Evolutionary conservation across 2,329 filamentous ascomycete species (phyloP).

Genomic region (Periconia macrospinosa): DNA sequence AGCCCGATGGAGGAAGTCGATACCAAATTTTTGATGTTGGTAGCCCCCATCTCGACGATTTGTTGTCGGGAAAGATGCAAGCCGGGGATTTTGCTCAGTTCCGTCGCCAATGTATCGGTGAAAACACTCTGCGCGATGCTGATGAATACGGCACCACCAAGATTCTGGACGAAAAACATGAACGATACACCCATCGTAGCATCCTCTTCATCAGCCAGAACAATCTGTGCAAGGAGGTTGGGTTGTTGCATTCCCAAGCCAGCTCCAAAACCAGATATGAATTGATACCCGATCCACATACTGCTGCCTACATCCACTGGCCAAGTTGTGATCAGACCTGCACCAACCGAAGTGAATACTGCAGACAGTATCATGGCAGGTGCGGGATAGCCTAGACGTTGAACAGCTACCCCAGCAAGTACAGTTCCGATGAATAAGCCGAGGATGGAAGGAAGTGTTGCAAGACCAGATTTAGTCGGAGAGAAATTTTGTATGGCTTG

Average conservation of each 20-base stretch:
- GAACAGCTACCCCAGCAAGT: slow-evolving; percentile 36
- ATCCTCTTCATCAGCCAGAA: slow-evolving; percentile 39
- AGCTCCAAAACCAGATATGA: slow-evolving; percentile 38
- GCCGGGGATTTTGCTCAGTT: slow-evolving; percentile 22
- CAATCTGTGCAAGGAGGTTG: slow-evolving; percentile 44
- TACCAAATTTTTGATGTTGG: slow-evolving; percentile 14
- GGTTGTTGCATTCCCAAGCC: slow-evolving; percentile 49
- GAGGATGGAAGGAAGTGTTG: slow-evolving; percentile 26
- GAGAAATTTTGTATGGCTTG: slow-evolving; percentile 28
- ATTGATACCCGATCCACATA: slow-evolving; percentile 38
- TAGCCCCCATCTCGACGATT: slow-evolving; percentile 18
- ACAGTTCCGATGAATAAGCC: slow-evolving; percentile 24
- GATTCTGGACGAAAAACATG: slow-evolving; percentile 49
- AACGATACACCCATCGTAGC: slow-evolving; percentile 35
- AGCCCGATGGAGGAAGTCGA: neutral
- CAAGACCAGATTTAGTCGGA: slow-evolving; percentile 28
- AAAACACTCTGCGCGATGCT: slow-evolving; percentile 48
- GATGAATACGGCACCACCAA: slow-evolving; percentile 52
- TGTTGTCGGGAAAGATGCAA: slow-evolving; percentile 11
- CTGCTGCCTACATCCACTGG: slow-evolving; percentile 26
- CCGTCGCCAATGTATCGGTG: slow-evolving; percentile 19
- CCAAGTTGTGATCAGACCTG: slow-evolving; percentile 47
- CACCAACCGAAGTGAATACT: slow-evolving; percentile 43
- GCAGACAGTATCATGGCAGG: slow-evolving; percentile 45
- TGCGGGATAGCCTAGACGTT: slow-evolving; percentile 47